Evolutionary conservation across 768 basidiomycete species (phyloP), one percentile per base, ranked within the genome.

Genomic region (Mycena crocata): DNA sequence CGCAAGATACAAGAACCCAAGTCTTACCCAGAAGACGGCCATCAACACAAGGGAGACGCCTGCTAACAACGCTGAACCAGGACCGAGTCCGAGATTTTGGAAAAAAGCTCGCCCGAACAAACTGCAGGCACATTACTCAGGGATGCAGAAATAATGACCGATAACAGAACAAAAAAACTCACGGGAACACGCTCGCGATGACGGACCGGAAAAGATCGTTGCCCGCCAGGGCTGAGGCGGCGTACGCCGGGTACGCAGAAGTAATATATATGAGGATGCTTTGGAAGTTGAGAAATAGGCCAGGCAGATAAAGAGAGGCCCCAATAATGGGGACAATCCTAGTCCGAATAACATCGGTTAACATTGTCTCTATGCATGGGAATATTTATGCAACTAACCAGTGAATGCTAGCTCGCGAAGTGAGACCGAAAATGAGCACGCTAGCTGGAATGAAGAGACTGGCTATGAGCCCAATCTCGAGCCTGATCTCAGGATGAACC

Each of bases 401-500:
- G 52, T 75, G 77, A 1, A 79, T 59, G 58, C 57, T 67, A 26
- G 67, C 62, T 13, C 63, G 67, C 24, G 73, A 69, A 15, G 78
- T 73, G 68, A 73, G 76, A 35, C 78, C 77, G 64, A 79, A 79
- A 69, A 74, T 74, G 64, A 80, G 74, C 55, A 80, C 67, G 30
- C 69, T 73, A 26, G 75, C 71, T 0, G 78, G 78, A 19, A 80
- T 72, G 62, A 77, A 64, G 19, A 76, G 21, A 12, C 70, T 70
- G 23, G 73, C 78, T 17, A 79, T 37, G 26, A 80, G 71, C 5
- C 76, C 78, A 31, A 76, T 46, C 26, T 76, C 75, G 57, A 80
- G 74, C 15, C 74, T 73, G 19, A 72, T 69, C 63, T 79, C 77
- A 2, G 77, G 76, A 6, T 64, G 48, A 32, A 64, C 37, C n/a